A percentile compares a stretch with the other conserved stretches of the same genome.
Evolutionary conservation across 2,329 filamentous ascomycete species (phyloP).

Genomic region (Pyrenophora teres): DNA sequence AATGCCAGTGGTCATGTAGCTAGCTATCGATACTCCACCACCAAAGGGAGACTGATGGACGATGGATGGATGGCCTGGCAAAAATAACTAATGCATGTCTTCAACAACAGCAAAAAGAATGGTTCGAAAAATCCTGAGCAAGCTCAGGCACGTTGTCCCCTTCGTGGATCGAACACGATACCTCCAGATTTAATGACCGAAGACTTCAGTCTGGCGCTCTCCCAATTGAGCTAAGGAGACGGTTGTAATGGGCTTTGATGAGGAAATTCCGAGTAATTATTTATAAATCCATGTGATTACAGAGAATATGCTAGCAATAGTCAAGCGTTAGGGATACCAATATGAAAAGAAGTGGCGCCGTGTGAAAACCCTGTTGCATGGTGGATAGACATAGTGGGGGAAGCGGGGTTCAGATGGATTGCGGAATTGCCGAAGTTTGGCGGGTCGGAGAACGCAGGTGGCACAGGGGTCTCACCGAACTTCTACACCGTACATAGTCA

Average conservation of each 20-base stretch:
- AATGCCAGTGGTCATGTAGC: no score
- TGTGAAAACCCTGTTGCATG: neutral
- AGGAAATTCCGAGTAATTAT: no score
- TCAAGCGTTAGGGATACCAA: no score
- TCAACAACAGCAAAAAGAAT: conserved; percentile 2
- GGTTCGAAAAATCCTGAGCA: conserved; percentile 19
- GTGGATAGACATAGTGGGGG: conserved; percentile 3
- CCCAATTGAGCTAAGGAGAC: conserved; percentile 28
- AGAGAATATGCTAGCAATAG: no score
- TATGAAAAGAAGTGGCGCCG: neutral
- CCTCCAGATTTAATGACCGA: conserved; percentile 25
- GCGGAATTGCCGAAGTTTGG: neutral
- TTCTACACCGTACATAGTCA: neutral
- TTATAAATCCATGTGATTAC: no score
- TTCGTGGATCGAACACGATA: conserved; percentile 26
- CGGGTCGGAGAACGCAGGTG: neutral
- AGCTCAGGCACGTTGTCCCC: conserved; percentile 23
- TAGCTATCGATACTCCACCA: neutral
- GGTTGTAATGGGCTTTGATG: conserved; percentile 13
- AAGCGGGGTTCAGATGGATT: conserved; percentile 4
- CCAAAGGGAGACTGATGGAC: neutral
- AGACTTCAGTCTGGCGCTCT: conserved; percentile 28
- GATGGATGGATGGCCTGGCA: no score
- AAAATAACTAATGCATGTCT: no score
- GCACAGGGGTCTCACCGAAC: no score